These are phyloP conservation scores for Metschnikowia vanudenii DNA, from an alignment of 805 yeast genomes.

Conservation along the genomic window DNA sequence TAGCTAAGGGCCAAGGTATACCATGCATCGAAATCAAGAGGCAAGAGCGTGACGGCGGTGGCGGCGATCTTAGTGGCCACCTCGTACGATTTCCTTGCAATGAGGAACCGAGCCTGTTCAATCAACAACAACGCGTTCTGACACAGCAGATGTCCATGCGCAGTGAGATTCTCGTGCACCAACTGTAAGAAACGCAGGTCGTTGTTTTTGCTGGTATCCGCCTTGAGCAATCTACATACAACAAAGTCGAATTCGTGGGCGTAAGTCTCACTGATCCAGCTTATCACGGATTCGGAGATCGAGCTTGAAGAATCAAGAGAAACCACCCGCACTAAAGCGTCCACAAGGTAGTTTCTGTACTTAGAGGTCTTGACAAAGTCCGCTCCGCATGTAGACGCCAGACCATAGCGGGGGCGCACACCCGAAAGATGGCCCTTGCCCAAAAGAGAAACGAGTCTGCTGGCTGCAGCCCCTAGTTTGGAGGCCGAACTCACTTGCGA, in stretches of 20 bases:
- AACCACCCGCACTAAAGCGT: conserved; percentile 46
- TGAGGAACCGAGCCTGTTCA: conserved; percentile 63
- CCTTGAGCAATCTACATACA: conserved; percentile 40
- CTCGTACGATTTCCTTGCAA: conserved; percentile 50
- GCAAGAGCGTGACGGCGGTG: conserved; percentile 63
- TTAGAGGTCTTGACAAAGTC: conserved; percentile 27
- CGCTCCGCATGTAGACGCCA: conserved; percentile 30
- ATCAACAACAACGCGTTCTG: conserved; percentile 58
- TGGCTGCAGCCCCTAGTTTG: conserved; percentile 26
- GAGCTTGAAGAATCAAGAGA: conserved; percentile 37
- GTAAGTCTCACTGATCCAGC: conserved; percentile 26
- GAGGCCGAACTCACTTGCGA: conserved; percentile 37
- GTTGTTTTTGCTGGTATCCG: conserved; percentile 31
- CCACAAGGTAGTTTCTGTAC: conserved; percentile 53
- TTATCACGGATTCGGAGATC: conserved; percentile 33
- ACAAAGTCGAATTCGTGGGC: conserved; percentile 26
- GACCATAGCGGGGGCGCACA: conserved; percentile 34
- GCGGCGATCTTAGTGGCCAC: conserved; percentile 60
- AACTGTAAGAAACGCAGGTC: conserved; percentile 48
- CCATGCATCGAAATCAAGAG: conserved; percentile 78
- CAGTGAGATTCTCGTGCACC: conserved; percentile 30
- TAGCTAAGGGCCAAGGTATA: conserved; percentile 59
- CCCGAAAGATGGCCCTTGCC: conserved; percentile 51
- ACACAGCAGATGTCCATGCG: conserved; percentile 25
- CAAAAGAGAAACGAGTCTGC: conserved; percentile 43